Evolutionary conservation across 352 stramenopile genomes (phyloP).

Genomic region (Globisporangium heterothallicum): DNA sequence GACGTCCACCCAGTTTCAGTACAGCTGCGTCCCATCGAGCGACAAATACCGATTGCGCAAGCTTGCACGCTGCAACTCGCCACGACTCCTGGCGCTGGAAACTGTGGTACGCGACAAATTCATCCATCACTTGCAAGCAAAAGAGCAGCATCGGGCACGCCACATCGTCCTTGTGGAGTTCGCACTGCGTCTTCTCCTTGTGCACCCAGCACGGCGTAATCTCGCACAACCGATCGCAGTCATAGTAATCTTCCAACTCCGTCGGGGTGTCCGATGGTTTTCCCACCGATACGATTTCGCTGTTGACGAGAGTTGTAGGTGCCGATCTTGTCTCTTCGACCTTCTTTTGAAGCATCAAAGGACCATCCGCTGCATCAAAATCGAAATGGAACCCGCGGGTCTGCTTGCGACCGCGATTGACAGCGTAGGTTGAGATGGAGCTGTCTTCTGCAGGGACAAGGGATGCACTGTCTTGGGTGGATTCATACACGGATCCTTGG

Average conservation of each 20-base stretch:
- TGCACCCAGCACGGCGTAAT: conserved; percentile 54
- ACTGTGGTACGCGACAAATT: conserved; percentile 48
- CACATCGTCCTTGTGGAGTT: conserved; percentile 30
- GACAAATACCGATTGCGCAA: conserved; percentile 52
- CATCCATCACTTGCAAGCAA: conserved; percentile 64
- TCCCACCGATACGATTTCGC: conserved; percentile 12
- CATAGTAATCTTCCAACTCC: conserved; percentile 69
- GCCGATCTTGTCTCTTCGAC: not conserved
- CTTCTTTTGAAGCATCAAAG: not conserved
- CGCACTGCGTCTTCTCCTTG: conserved; percentile 28
- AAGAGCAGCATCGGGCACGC: conserved; percentile 65
- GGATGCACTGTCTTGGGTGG: conserved; percentile 47
- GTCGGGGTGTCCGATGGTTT: not conserved
- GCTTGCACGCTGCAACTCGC: conserved; percentile 38
- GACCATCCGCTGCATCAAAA: not conserved
- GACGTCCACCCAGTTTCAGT: conserved; percentile 2
- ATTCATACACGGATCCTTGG: conserved; percentile 43
- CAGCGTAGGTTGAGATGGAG: conserved; percentile 3
- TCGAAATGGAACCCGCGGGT: conserved; percentile 6
- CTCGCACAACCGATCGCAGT: conserved; percentile 61
- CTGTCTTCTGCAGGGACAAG: conserved; percentile 29
- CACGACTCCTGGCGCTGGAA: conserved; percentile 29
- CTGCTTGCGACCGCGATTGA: not conserved
- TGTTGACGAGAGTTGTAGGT: conserved; percentile 23
- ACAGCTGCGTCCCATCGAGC: conserved; percentile 46